Conservation (phyloP, 2,329 filamentous ascomycete genomes). For the Sclerotinia spermophila region DNA sequence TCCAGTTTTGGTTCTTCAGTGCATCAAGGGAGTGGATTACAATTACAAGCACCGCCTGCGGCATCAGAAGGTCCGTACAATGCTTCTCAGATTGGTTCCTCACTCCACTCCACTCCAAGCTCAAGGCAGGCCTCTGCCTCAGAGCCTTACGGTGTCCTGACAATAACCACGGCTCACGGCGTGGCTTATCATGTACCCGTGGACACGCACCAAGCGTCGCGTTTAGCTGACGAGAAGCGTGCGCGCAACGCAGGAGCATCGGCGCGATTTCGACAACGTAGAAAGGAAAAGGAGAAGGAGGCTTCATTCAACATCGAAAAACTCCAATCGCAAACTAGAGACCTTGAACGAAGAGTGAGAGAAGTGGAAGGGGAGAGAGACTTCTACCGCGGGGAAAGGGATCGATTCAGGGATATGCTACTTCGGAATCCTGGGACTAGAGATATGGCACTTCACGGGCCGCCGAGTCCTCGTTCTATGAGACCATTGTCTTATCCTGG, state of each 20-base stretch:
- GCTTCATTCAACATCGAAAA: slow-evolving; percentile 65
- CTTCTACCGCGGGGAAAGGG: slow-evolving; percentile 69
- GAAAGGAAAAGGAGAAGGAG: slow-evolving; percentile 78
- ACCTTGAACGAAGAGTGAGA: slow-evolving; percentile 54
- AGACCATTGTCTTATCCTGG: slow-evolving; percentile 28
- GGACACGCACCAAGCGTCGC: slow-evolving; percentile 77
- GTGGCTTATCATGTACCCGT: slow-evolving; percentile 59
- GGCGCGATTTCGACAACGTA: slow-evolving; percentile 73
- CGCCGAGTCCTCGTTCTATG: slow-evolving; percentile 46
- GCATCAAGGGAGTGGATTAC: slow-evolving; percentile 34
- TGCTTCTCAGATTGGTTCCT: slow-evolving; percentile 33
- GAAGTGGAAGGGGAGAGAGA: slow-evolving; percentile 61
- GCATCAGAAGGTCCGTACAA: slow-evolving; percentile 38
- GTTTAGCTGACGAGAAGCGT: slow-evolving; percentile 79
- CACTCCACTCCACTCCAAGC: slow-evolving; percentile 33
- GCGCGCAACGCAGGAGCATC: slow-evolving; percentile 83
- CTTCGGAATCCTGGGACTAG: slow-evolving; percentile 55
- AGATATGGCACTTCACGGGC: slow-evolving; percentile 49
- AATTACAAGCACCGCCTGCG: slow-evolving; percentile 33
- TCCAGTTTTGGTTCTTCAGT: slow-evolving; percentile 31
- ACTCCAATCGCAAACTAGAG: slow-evolving; percentile 66
- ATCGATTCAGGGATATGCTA: slow-evolving; percentile 66
- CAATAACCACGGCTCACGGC: slow-evolving; percentile 48
- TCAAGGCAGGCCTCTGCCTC: slow-evolving; percentile 36
- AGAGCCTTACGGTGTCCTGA: slow-evolving; percentile 37